Percentiles rank a stretch among this genome's conserved stretches.
These are phyloP conservation scores for Asparagopsis taxiformis DNA, from an alignment of 31 red algal genomes.

Conservation along the genomic window DNA sequence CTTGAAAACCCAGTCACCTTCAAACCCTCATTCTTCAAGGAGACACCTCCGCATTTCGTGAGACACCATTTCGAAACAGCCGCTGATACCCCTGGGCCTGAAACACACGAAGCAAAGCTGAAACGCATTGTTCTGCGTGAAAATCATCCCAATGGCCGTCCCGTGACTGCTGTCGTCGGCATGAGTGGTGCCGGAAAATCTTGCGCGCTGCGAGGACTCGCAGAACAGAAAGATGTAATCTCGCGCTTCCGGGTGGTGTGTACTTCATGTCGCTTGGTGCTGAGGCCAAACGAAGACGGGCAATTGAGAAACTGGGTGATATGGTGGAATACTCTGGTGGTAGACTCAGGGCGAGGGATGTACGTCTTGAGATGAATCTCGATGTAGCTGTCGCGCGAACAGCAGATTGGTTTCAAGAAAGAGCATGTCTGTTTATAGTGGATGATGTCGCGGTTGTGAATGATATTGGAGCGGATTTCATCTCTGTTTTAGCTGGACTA, in stretches of 20 bases:
- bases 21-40: neutral
- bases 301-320: neutral
- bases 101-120: conserved; percentile 1
- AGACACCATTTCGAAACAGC: neutral
- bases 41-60: neutral
- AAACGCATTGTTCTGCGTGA: neutral
- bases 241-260: conserved; percentile 1
- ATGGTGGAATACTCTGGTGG: neutral
- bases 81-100: neutral
- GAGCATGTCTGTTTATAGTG: neutral
- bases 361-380: neutral
- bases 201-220: neutral
- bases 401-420: neutral
- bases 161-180: neutral
- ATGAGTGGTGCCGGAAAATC: neutral
- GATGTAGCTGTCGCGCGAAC: neutral
- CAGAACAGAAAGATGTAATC: neutral
- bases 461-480: neutral
- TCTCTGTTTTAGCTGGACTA: neutral
- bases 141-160: neutral
- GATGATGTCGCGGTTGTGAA: neutral
- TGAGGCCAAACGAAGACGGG: neutral
- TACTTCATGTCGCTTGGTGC: conserved; percentile 2
- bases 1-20: neutral
- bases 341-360: neutral